Evolutionary conservation across 352 stramenopile species (phyloP).

Genomic region (Pythium pyrilobum): DNA sequence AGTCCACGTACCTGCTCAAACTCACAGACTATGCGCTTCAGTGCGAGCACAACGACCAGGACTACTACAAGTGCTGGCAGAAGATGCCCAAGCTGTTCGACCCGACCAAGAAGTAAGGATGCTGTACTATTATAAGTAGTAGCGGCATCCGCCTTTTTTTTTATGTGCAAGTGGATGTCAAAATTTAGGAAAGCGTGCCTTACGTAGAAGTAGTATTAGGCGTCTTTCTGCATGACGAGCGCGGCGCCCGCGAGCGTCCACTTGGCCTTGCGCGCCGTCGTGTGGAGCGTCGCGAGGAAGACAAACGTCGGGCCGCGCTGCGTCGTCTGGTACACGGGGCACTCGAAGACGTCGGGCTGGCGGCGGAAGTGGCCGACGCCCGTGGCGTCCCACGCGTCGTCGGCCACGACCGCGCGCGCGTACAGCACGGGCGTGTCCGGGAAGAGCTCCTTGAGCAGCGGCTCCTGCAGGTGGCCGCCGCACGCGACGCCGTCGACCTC

Average conservation of each 20-base stretch:
- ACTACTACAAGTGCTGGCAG: slow-evolving; percentile 95
- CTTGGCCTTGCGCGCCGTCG: slow-evolving; percentile 71
- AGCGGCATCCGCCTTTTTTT: too few relatives aligned
- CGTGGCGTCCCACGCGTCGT: slow-evolving; percentile 91
- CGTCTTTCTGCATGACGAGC: slow-evolving; percentile 91
- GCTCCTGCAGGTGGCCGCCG: slow-evolving; percentile 84
- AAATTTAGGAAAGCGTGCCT: too few relatives aligned
- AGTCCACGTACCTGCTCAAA: slow-evolving; percentile 91
- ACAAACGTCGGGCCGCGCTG: slow-evolving; percentile 94
- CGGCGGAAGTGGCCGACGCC: slow-evolving; percentile 92
- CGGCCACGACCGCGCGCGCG: slow-evolving; percentile 90
- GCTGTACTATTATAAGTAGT: too few relatives aligned
- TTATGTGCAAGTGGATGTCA: too few relatives aligned
- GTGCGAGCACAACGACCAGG: slow-evolving; percentile 81
- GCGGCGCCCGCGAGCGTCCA: slow-evolving; percentile 93
- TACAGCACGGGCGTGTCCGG: slow-evolving; percentile 88
- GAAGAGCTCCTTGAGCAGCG: slow-evolving; percentile 92
- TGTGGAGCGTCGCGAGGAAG: slow-evolving; percentile 94
- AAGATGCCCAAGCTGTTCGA: slow-evolving; percentile 88
- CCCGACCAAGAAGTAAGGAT: slow-evolving; percentile 28
- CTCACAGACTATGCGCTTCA: slow-evolving; percentile 86
- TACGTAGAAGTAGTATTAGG: too few relatives aligned
- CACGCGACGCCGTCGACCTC: slow-evolving; percentile 86
- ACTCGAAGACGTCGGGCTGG: slow-evolving; percentile 88
- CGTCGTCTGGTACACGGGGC: slow-evolving; percentile 95